These are phyloP conservation scores for Coix lacrymajobi DNA, from an alignment of 176 grass and related monocot genomes.

Conservation along the genomic window DNA sequence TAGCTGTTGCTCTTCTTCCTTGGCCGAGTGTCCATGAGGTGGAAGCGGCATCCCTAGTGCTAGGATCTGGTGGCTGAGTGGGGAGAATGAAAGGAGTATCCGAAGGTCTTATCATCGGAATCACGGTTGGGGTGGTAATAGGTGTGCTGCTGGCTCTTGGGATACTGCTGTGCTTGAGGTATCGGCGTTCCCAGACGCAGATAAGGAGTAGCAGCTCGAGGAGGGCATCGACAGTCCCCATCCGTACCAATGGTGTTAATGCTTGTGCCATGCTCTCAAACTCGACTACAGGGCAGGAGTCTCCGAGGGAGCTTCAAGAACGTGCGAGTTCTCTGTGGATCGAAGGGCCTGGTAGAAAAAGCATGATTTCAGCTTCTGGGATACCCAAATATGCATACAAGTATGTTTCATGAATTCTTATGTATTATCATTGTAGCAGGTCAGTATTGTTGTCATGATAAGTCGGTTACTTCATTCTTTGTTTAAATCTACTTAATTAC, in stretches of 20 bases:
- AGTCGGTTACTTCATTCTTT: neutral
- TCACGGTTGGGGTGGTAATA: conserved; percentile 66
- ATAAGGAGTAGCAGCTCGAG: conserved; percentile 75
- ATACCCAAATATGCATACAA: conserved; percentile 91
- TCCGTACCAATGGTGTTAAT: conserved; percentile 54
- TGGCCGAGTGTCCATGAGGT: conserved; percentile 32
- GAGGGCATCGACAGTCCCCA: conserved; percentile 62
- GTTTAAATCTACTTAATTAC: neutral
- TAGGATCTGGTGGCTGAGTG: conserved; percentile 2
- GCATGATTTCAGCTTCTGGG: conserved; percentile 70
- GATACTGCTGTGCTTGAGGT: conserved; percentile 64
- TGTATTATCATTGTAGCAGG: conserved; percentile 3
- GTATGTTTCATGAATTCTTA: conserved; percentile 46
- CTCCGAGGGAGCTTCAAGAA: conserved; percentile 44
- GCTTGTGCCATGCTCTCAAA: conserved; percentile 43
- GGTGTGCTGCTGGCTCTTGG: conserved; percentile 67
- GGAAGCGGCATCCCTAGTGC: conserved; percentile 9
- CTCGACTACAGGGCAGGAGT: conserved; percentile 63
- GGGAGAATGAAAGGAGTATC: conserved; percentile 53
- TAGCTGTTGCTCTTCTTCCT: conserved; percentile 9
- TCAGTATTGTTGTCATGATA: conserved; percentile 1
- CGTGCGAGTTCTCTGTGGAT: conserved; percentile 34
- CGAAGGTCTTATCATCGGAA: conserved; percentile 65
- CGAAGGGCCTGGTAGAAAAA: conserved; percentile 57
- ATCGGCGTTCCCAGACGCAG: conserved; percentile 43